Evolutionary conservation across 75 land plant genomes (phyloP).

Genomic region (Larix kaempferi): DNA sequence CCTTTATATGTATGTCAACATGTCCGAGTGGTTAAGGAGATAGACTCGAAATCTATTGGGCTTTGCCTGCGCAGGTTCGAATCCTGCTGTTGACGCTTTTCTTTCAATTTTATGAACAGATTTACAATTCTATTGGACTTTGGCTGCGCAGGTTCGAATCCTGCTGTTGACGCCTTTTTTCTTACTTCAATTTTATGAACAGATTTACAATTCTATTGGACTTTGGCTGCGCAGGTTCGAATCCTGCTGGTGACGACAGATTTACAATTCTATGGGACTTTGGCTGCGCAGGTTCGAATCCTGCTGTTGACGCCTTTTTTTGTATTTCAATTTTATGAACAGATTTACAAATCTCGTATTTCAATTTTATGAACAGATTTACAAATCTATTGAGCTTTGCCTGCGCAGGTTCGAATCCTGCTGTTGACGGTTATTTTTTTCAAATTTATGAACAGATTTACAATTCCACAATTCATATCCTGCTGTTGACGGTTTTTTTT

Average conservation of each 20-base stretch:
- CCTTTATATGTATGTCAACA: too few species aligned
- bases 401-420: constrained; percentile 47
- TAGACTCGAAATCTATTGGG: constrained; percentile 99
- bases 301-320: constrained; percentile 1
- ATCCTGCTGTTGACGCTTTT: background rate
- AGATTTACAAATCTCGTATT: too few species aligned
- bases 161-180: constrained; percentile 1
- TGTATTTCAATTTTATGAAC: too few species aligned
- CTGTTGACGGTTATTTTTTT: too few species aligned
- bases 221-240: constrained; percentile 70
- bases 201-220: too few species aligned
- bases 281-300: constrained; percentile 61
- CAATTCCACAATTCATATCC: too few species aligned
- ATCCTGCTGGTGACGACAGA: constrained; percentile 1
- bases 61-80: constrained; percentile 71
- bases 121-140: constrained; percentile 98
- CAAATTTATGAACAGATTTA: too few species aligned
- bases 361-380: too few species aligned
- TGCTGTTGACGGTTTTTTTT: too few species aligned
- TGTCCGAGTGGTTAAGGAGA: constrained; percentile 98
- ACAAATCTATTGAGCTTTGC: constrained; percentile 98
- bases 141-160: constrained; percentile 61
- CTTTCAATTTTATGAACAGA: too few species aligned
- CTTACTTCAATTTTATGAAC: too few species aligned
- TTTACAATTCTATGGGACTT: constrained; percentile 97